A percentile compares a stretch with the other conserved stretches of the same genome.
Conservation (phyloP, 2,329 filamentous ascomycete genomes). For the Pseudogymnoascus verrucosus region DNA sequence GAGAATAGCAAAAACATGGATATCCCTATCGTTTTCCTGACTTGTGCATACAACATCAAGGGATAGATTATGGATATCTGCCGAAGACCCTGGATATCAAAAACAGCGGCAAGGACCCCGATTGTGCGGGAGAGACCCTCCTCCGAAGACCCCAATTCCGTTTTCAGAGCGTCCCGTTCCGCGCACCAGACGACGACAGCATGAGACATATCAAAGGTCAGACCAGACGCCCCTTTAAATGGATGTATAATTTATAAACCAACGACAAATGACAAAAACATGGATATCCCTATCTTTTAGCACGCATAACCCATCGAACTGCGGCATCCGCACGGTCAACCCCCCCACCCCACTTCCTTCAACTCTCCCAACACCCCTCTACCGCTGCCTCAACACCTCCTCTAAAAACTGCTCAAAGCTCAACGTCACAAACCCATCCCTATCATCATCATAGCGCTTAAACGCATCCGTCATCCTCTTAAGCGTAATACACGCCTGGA, state of each 20-base stretch:
- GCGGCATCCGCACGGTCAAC: neutral
- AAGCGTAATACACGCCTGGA: conserved; percentile 91
- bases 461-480: conserved; percentile 99
- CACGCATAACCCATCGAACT: neutral
- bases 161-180: neutral
- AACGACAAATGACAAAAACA: neutral
- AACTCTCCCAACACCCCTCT: neutral
- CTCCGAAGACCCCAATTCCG: too few species aligned
- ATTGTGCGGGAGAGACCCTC: neutral
- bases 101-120: neutral
- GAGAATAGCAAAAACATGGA: too few species aligned
- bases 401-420: conserved; percentile 77
- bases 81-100: too few species aligned
- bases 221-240: neutral
- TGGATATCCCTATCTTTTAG: conserved; percentile 1
- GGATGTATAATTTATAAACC: neutral
- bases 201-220: neutral
- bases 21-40: too few species aligned
- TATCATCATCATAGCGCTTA: conserved; percentile 96
- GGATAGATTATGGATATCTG: too few species aligned
- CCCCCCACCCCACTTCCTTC: neutral
- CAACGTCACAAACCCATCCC: conserved; percentile 83
- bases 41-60: too few species aligned
- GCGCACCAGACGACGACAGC: neutral
- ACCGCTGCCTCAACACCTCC: conserved; percentile 56